Percentiles rank a stretch among this genome's conserved stretches.
phyloP scores from a whole-genome alignment of 345 rosid species.

The Draba incana region DNA sequence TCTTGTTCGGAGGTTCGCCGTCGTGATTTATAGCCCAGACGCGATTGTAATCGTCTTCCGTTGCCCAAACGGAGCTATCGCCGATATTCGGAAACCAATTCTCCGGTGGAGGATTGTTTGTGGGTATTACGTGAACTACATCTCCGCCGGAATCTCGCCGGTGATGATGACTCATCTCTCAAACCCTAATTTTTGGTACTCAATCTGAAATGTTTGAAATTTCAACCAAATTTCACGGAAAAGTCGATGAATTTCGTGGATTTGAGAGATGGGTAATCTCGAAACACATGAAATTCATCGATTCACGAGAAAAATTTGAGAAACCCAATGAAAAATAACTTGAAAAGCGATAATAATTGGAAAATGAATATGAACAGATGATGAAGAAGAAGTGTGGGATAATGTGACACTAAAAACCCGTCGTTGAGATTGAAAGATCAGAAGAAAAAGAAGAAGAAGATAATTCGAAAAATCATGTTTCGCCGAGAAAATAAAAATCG shows the following conservation, averaged over 20 bases:
- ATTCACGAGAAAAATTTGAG: conserved; percentile 30
- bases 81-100: conserved; percentile 64
- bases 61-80: conserved; percentile 77
- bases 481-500: neutral
- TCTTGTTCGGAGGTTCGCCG: conserved; percentile 66
- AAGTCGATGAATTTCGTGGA: conserved; percentile 25
- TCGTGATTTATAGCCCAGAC: conserved; percentile 55
- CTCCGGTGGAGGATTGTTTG: conserved; percentile 52
- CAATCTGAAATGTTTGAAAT: conserved; percentile 21
- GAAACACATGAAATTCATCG: conserved; percentile 30
- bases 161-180: conserved; percentile 26
- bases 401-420: conserved; percentile 15
- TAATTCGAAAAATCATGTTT: conserved; percentile 26
- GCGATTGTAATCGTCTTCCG: conserved; percentile 85
- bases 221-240: conserved; percentile 26
- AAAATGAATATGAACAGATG: conserved; percentile 25
- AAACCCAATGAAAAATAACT: conserved; percentile 18
- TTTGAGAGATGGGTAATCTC: conserved; percentile 41
- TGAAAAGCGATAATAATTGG: neutral
- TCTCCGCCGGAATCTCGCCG: conserved; percentile 67
- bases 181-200: conserved; percentile 45
- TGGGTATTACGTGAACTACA: conserved; percentile 74
- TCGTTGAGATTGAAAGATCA: conserved; percentile 29
- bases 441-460: conserved; percentile 19
- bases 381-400: conserved; percentile 6